A percentile compares a stretch with the other conserved stretches of the same genome.
These are phyloP conservation scores for Claviceps cyperi DNA, from an alignment of 2,329 filamentous ascomycete species.

Conservation along the genomic window DNA sequence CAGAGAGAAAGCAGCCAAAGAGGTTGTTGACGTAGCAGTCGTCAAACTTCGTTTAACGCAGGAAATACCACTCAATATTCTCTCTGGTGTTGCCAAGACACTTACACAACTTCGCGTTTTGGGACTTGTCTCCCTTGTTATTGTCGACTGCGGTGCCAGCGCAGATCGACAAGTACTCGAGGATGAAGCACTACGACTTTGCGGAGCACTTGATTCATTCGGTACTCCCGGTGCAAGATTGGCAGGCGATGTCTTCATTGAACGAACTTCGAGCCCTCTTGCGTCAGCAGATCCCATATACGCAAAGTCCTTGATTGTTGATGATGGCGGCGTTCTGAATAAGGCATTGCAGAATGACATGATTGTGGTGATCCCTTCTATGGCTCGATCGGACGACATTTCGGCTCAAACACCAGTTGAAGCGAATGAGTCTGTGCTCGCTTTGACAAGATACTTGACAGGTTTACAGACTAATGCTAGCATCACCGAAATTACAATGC, in stretches of 20 bases:
- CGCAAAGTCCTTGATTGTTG: constrained; percentile 15
- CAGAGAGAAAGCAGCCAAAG: background rate
- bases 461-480: constrained; percentile 38
- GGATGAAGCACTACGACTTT: constrained; percentile 58
- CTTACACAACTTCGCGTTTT: constrained; percentile 70
- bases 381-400: constrained; percentile 28
- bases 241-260: constrained; percentile 33
- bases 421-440: constrained; percentile 52
- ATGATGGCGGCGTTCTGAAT: constrained; percentile 18
- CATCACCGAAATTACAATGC: constrained; percentile 1
- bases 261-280: background rate
- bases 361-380: constrained; percentile 25
- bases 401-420: constrained; percentile 25
- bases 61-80: constrained; percentile 48
- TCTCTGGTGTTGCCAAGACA: constrained; percentile 69
- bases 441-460: constrained; percentile 61
- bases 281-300: constrained; percentile 9
- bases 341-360: constrained; percentile 18
- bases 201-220: constrained; percentile 58
- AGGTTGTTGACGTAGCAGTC: constrained; percentile 52
- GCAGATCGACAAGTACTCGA: constrained; percentile 27
- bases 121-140: constrained; percentile 68
- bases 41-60: constrained; percentile 72
- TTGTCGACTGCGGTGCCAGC: constrained; percentile 54
- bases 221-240: constrained; percentile 54